Evolutionary conservation across 768 basidiomycete genomes (phyloP).

Genomic region (Clitopilus passeckerianus): DNA sequence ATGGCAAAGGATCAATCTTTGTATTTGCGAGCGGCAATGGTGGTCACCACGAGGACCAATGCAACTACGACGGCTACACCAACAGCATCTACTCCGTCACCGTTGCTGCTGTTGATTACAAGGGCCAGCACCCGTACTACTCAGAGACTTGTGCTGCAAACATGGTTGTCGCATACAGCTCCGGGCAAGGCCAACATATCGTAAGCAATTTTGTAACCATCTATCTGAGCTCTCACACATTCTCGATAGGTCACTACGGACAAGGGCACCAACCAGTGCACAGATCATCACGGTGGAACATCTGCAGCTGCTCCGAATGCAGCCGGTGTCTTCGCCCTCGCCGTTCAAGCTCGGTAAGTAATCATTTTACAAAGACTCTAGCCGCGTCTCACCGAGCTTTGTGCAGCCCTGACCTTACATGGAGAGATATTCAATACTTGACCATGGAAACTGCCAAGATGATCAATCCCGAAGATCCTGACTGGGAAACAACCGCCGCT

Average conservation of each 20-base stretch:
- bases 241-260: conserved; percentile 84
- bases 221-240: conserved; percentile 6
- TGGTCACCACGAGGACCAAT: conserved; percentile 85
- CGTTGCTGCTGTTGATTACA: conserved; percentile 89
- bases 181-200: conserved; percentile 88
- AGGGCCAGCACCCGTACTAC: conserved; percentile 91
- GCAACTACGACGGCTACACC: conserved; percentile 99
- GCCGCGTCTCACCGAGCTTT: conserved; percentile 4
- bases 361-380: background rate
- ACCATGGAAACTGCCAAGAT: conserved; percentile 69
- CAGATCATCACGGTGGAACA: conserved; percentile 88
- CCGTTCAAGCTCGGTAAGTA: conserved; percentile 74
- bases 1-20: conserved; percentile 87
- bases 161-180: conserved; percentile 92
- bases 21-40: conserved; percentile 99
- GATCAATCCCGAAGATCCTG: conserved; percentile 85
- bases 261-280: conserved; percentile 78
- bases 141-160: conserved; percentile 96
- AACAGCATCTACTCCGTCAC: conserved; percentile 97
- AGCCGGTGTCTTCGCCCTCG: conserved; percentile 87
- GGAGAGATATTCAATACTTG: conserved; percentile 95
- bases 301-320: conserved; percentile 98
- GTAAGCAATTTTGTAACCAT: conserved; percentile 42
- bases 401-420: conserved; percentile 88
- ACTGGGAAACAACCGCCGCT: conserved; percentile 80